Evolutionary conservation across 108 stramenopile species (phyloP), one percentile per base, ranked within the genome.

Genomic region (Nitzschia inconspicua): DNA sequence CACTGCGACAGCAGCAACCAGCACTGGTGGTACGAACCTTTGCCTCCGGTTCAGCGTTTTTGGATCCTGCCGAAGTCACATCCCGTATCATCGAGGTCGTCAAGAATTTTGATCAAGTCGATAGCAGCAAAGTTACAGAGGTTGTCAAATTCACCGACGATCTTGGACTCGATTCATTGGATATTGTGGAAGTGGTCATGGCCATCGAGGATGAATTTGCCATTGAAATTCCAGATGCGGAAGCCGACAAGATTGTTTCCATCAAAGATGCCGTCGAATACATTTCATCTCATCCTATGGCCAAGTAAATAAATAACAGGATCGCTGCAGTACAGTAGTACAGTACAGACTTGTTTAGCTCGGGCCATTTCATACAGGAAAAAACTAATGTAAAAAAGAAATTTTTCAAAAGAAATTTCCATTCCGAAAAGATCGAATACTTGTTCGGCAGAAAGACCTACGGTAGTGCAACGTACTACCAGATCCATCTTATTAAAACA

Each of bases 191-290:
- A 78, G 93, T 98, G 57, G 97, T 98, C 40, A 98, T 99, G 98
- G 97, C 97, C 39, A 95, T 99, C 67, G 98, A 99, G 76, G 98
- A 99, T 72, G 98, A 99, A 83, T 99, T 99, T 73, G 93, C 94
- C 56, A 95, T 99, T 74, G 97, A 98, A 68, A 99, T 99, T 76
- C 98, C 98, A 20, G 98, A 99, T 83, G 91, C 93, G n/a, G 97
- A 98, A 78, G 97, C 97, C 4, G 98, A 99, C 74, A 97, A 96
- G 82, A 99, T 99, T 68, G 56, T 66, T 13, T 88, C 89, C 69
- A 73, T 97, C 26, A 76, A 53, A 14, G 96, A 99, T 73, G 98
- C 98, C 11, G 88, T 97, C 22, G 88, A 93, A 44, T 99, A 95
- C 82, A 93, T 99, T 74, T 60, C 92, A 56, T 77, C 76, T 36